Evolutionary conservation across 2,329 filamentous ascomycete genomes (phyloP).

Genomic region (Penicillium sp.): DNA sequence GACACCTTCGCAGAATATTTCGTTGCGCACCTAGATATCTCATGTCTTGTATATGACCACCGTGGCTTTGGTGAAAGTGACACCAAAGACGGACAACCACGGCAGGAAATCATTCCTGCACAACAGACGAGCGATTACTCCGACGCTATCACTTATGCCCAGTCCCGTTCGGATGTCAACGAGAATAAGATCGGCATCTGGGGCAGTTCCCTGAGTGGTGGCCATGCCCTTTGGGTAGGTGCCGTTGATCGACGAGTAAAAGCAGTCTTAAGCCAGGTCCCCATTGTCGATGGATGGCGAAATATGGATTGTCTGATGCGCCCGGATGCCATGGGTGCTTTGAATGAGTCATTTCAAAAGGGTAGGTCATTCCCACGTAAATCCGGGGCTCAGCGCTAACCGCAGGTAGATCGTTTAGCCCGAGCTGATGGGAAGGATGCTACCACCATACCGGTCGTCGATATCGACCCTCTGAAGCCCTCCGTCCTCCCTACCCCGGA

Average conservation of each 20-base stretch:
- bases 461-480: slow-evolving; percentile 29
- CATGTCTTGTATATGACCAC: not conserved
- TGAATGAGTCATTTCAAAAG: slow-evolving; percentile 25
- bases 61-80: slow-evolving; percentile 24
- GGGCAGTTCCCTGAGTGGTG: slow-evolving; percentile 40
- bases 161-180: slow-evolving; percentile 31
- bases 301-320: slow-evolving; percentile 37
- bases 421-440: slow-evolving; percentile 33
- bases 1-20: not conserved
- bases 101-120: slow-evolving; percentile 29
- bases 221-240: slow-evolving; percentile 41
- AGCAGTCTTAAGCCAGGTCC: slow-evolving; percentile 40
- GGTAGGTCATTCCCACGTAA: not conserved
- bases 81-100: slow-evolving; percentile 16
- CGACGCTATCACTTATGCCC: slow-evolving; percentile 42
- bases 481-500: slow-evolving; percentile 37
- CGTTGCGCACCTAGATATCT: not conserved
- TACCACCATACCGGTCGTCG: slow-evolving; percentile 31
- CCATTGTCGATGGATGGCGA: slow-evolving; percentile 37
- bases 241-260: slow-evolving; percentile 44
- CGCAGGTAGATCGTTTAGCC: slow-evolving; percentile 11
- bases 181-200: slow-evolving; percentile 36
- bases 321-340: slow-evolving; percentile 28
- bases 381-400: not conserved
- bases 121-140: slow-evolving; percentile 35